Percentiles rank a stretch among this genome's conserved stretches.
phyloP scores from a whole-genome alignment of 805 yeast genomes.

The Hanseniaspora valbyensis region DNA sequence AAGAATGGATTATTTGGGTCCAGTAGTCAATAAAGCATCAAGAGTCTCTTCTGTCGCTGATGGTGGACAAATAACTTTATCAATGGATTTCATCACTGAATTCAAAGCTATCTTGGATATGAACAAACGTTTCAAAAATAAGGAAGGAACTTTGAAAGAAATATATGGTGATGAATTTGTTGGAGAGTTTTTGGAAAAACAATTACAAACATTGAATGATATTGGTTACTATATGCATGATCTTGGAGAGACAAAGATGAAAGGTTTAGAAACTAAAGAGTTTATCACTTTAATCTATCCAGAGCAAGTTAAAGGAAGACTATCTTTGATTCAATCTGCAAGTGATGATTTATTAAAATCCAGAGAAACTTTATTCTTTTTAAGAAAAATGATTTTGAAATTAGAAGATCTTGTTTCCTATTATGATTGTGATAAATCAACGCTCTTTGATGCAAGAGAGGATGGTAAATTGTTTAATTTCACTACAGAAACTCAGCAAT shows the following conservation, averaged over 20 bases:
- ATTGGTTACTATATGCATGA: slow-evolving; percentile 58
- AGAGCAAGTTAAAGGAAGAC: slow-evolving; percentile 47
- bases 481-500: slow-evolving; percentile 21
- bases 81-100: slow-evolving; percentile 70
- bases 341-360: slow-evolving; percentile 18
- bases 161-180: slow-evolving; percentile 37
- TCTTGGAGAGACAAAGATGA: slow-evolving; percentile 78
- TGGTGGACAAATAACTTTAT: slow-evolving; percentile 93
- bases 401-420: slow-evolving; percentile 49
- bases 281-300: slow-evolving; percentile 72
- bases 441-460: neutral
- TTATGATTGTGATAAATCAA: slow-evolving; percentile 33
- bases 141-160: slow-evolving; percentile 26
- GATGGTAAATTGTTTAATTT: slow-evolving; percentile 18
- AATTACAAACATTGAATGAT: slow-evolving; percentile 51
- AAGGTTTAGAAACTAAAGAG: slow-evolving; percentile 92
- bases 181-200: slow-evolving; percentile 53
- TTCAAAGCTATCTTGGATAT: slow-evolving; percentile 44
- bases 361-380: slow-evolving; percentile 33
- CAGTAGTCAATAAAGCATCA: slow-evolving; percentile 93
- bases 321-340: slow-evolving; percentile 34
- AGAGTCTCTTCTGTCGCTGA: slow-evolving; percentile 90
- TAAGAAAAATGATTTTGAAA: slow-evolving; percentile 45
- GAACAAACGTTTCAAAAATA: slow-evolving; percentile 26
- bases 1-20: slow-evolving; percentile 98